Conservation (phyloP, 2,329 filamentous ascomycete species). For the Pleochaeta shiraiana region DNA sequence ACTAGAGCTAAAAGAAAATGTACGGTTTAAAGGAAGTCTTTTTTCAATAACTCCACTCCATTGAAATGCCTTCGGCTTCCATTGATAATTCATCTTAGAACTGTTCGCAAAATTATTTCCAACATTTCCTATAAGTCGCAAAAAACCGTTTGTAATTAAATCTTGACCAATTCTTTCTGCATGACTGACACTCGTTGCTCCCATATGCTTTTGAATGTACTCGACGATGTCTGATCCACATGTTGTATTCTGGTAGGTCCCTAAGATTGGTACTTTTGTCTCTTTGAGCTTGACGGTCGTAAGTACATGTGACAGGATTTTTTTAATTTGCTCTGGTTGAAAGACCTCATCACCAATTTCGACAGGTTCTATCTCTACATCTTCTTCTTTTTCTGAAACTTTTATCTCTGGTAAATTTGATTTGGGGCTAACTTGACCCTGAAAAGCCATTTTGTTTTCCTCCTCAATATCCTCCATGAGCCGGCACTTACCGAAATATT, state of each 20-base stretch:
- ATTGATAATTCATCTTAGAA: slow-evolving; percentile 94
- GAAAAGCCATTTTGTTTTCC: slow-evolving; percentile 95
- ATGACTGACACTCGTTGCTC: slow-evolving; percentile 64
- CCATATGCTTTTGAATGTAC: slow-evolving; percentile 79
- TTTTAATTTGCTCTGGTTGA: slow-evolving; percentile 69
- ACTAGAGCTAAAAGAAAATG: slow-evolving; percentile 46
- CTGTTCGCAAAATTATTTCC: slow-evolving; percentile 94
- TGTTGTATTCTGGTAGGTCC: slow-evolving; percentile 85
- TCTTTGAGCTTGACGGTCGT: slow-evolving; percentile 72
- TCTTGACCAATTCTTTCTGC: slow-evolving; percentile 93
- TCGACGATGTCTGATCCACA: slow-evolving; percentile 85
- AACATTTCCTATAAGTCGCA: slow-evolving; percentile 82
- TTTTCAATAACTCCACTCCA: slow-evolving; percentile 74
- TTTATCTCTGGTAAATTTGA: slow-evolving; percentile 65
- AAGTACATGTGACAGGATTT: slow-evolving; percentile 69
- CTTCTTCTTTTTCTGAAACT: slow-evolving; percentile 41
- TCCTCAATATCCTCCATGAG: slow-evolving; percentile 92
- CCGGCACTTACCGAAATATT: slow-evolving; percentile 98
- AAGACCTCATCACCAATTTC: slow-evolving; percentile 87
- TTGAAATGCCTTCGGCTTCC: slow-evolving; percentile 82
- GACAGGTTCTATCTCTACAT: slow-evolving; percentile 61
- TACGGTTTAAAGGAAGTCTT: slow-evolving; percentile 49
- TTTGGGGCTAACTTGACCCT: slow-evolving; percentile 51
- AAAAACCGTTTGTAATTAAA: slow-evolving; percentile 62
- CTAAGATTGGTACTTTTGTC: slow-evolving; percentile 85